These are phyloP conservation scores for Pisolithus albus DNA, from an alignment of 768 basidiomycete genomes.

Conservation along the genomic window DNA sequence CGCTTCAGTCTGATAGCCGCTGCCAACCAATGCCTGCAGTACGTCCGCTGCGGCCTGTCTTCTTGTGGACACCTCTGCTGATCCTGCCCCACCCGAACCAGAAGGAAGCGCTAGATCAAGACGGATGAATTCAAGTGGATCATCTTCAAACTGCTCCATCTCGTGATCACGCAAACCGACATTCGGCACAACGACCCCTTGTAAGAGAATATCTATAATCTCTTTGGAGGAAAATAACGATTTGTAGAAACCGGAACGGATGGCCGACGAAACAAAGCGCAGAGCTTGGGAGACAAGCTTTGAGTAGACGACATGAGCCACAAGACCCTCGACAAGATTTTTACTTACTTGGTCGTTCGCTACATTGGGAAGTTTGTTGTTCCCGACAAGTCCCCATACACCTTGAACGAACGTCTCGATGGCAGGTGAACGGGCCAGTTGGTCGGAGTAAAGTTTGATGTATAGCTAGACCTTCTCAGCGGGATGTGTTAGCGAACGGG, in stretches of 20 bases:
- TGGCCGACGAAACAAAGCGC: slow-evolving; percentile 86
- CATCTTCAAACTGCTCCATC: slow-evolving; percentile 94
- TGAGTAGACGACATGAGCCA: not conserved
- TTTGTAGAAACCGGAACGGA: slow-evolving; percentile 81
- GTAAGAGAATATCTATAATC: slow-evolving; percentile 74
- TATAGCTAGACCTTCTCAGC: slow-evolving; percentile 45
- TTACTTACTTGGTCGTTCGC: slow-evolving; percentile 64
- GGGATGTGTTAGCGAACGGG: not conserved
- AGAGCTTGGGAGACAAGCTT: slow-evolving; percentile 88
- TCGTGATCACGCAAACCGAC: slow-evolving; percentile 83
- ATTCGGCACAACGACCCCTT: slow-evolving; percentile 93
- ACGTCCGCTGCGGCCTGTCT: slow-evolving; percentile 94
- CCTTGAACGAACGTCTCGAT: slow-evolving; percentile 73
- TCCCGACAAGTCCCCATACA: slow-evolving; percentile 82
- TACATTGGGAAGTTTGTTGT: slow-evolving; percentile 60
- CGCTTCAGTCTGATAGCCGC: slow-evolving; percentile 76
- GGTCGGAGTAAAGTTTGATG: slow-evolving; percentile 77
- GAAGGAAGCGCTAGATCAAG: slow-evolving; percentile 71
- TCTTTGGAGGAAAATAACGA: slow-evolving; percentile 74
- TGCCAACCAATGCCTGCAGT: slow-evolving; percentile 80
- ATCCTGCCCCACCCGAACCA: slow-evolving; percentile 31
- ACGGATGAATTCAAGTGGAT: slow-evolving; percentile 91
- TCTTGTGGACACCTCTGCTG: slow-evolving; percentile 73
- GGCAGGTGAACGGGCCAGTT: slow-evolving; percentile 54
- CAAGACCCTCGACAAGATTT: not conserved